Conservation (phyloP, 352 stramenopile genomes). For the Phytopythium boreale region DNA sequence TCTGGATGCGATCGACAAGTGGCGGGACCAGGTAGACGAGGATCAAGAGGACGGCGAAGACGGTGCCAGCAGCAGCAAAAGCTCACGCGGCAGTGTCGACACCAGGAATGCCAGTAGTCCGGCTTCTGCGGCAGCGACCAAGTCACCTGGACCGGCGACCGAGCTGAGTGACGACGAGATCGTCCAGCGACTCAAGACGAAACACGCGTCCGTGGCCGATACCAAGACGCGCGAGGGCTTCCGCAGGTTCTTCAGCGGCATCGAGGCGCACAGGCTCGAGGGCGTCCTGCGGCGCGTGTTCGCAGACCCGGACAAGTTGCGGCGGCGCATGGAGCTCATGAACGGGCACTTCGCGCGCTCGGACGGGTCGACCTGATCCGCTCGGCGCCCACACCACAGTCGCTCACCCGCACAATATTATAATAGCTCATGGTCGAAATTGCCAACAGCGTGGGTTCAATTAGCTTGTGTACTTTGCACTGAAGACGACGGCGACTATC, state of each 20-base stretch:
- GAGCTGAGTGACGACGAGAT: slow-evolving; percentile 40
- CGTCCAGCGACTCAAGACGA: slow-evolving; percentile 48
- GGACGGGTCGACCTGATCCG: slow-evolving; percentile 1
- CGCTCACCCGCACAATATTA: not conserved
- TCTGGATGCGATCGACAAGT: slow-evolving; percentile 68
- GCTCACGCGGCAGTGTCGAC: too few species aligned
- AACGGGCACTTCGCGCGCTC: slow-evolving; percentile 37
- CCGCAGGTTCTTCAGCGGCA: slow-evolving; percentile 58
- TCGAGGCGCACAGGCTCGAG: slow-evolving; percentile 46
- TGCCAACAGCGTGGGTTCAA: not conserved
- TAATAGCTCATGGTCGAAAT: slow-evolving; percentile 5
- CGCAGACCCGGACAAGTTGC: slow-evolving; percentile 46
- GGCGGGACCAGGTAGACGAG: slow-evolving; percentile 64
- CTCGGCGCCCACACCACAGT: not conserved
- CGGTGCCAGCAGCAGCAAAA: not conserved
- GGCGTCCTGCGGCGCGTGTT: slow-evolving; percentile 48
- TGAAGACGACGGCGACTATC: too few species aligned
- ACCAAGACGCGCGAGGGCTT: slow-evolving; percentile 78
- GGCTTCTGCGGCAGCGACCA: not conserved
- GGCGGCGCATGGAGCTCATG: slow-evolving; percentile 70
- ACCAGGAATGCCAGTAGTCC: slow-evolving; percentile 1
- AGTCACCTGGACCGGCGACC: slow-evolving; percentile 34
- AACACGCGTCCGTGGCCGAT: slow-evolving; percentile 32
- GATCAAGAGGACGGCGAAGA: slow-evolving; percentile 25
- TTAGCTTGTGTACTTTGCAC: not conserved